phyloP scores from a whole-genome alignment of 768 basidiomycete genomes.

The Mycena chlorophos region DNA sequence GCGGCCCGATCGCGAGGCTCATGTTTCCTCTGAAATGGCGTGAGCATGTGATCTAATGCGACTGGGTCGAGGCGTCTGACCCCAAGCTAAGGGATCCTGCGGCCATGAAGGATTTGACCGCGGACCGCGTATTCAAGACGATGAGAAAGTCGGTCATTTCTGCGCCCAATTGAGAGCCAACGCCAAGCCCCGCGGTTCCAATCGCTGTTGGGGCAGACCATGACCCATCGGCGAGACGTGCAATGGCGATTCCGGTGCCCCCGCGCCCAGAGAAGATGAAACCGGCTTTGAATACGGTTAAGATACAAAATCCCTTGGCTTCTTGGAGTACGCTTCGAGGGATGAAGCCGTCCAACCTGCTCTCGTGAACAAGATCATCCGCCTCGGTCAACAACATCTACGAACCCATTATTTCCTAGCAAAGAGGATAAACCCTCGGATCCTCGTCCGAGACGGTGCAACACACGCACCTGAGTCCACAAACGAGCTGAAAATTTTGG shows the following conservation, averaged over 20 bases:
- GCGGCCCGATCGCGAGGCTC: slow-evolving; percentile 85
- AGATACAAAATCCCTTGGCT: slow-evolving; percentile 82
- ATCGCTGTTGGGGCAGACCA: slow-evolving; percentile 97
- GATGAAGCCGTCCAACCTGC: slow-evolving; percentile 74
- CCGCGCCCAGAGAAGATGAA: slow-evolving; percentile 76
- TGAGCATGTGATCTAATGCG: neutral
- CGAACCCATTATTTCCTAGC: slow-evolving; percentile 65
- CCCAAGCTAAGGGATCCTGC: slow-evolving; percentile 89
- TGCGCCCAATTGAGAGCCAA: slow-evolving; percentile 81
- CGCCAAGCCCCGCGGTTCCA: slow-evolving; percentile 85
- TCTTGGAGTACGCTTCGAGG: slow-evolving; percentile 51
- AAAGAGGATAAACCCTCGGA: no score
- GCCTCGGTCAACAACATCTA: neutral
- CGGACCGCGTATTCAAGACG: slow-evolving; percentile 80
- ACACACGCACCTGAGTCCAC: no score
- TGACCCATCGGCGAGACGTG: slow-evolving; percentile 73
- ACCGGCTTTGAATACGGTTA: slow-evolving; percentile 82
- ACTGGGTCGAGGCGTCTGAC: neutral
- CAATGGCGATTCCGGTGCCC: slow-evolving; percentile 87
- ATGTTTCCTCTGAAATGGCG: slow-evolving; percentile 60
- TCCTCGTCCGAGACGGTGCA: no score
- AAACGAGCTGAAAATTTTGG: slow-evolving; percentile 86
- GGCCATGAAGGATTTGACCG: slow-evolving; percentile 80
- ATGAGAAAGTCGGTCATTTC: slow-evolving; percentile 92
- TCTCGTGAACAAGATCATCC: neutral